Conservation (phyloP, 495 filamentous ascomycete species). For the Aspergillus steynii region DNA sequence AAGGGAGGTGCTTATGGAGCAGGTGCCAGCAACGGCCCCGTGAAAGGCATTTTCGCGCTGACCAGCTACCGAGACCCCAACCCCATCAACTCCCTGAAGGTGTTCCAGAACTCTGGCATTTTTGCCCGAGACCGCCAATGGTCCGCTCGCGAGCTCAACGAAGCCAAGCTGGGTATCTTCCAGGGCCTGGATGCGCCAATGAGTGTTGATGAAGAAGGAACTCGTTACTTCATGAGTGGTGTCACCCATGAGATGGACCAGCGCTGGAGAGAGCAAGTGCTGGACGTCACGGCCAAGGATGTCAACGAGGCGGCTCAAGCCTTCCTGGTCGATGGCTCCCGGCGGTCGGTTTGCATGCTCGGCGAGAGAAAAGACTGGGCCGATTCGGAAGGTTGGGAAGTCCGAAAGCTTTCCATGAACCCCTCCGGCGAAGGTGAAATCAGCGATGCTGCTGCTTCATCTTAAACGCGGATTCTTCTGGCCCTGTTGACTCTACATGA, state of each 20-base stretch:
- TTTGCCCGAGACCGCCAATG: slow-evolving; percentile 85
- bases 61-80: slow-evolving; percentile 98
- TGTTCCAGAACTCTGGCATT: slow-evolving; percentile 79
- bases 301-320: slow-evolving; percentile 78
- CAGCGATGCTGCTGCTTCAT: slow-evolving; percentile 21
- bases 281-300: slow-evolving; percentile 82
- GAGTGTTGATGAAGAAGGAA: slow-evolving; percentile 84
- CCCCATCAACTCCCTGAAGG: slow-evolving; percentile 79
- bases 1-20: slow-evolving; percentile 97
- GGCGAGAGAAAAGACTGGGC: slow-evolving; percentile 85
- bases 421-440: slow-evolving; percentile 11
- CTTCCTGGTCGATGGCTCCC: slow-evolving; percentile 71
- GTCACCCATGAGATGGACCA: slow-evolving; percentile 90
- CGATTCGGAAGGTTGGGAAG: slow-evolving; percentile 39
- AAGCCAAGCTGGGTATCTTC: slow-evolving; percentile 94
- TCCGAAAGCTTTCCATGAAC: slow-evolving; percentile 47
- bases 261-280: slow-evolving; percentile 75
- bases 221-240: slow-evolving; percentile 79
- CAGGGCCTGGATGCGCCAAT: slow-evolving; percentile 92
- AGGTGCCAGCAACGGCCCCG: slow-evolving; percentile 74
- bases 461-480: slow-evolving; percentile 9
- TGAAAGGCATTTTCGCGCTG: slow-evolving; percentile 87
- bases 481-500: neutral
- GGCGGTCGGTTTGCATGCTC: slow-evolving; percentile 62
- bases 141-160: slow-evolving; percentile 86